Base-by-base conservation (phyloP, 495 filamentous ascomycete genomes). In the Lophium mytilinum region DNA sequence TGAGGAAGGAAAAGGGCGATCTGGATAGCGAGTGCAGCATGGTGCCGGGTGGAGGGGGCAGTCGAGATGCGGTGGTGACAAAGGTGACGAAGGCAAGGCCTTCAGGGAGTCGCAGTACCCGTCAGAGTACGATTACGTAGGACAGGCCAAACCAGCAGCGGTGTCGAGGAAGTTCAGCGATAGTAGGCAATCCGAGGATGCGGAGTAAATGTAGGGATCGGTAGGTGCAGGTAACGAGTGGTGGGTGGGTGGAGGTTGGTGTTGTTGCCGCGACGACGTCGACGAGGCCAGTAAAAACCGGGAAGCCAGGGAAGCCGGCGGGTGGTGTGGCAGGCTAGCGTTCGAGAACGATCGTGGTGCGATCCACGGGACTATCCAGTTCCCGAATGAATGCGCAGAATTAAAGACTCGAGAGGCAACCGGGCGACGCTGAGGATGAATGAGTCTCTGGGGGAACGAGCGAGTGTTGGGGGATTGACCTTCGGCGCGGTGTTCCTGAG, bases 1-100 rank as follows among this genome's bases (percentile, higher is more conserved):
- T 47, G 5, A 58, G 53, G 35, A 63, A 48, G 21, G 65, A 54
- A 41, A 65, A 50, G 18, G 57, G 42, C 42, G 51, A 48, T 45
- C 34, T 57, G 49, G 50, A 52, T 53, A 62, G 40, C 55, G 57
- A 66, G 56, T 36, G 46, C 3, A 64, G 53, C 67, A 69, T 69
- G 35, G 21, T 60, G 58, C 53, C 46, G 21, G 46, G n/a, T 4
- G n/a, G 36, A 21, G 5, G 37, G n/a, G 8, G 36, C 1, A 37
- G 45, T 48, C 15, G 45, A 48, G 11, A n/a, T 40, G 17, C 6
- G 35, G 34, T 49, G 39, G 43, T 39, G 17, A 43, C 14, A n/a
- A 36, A 34, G 15, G 49, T 37, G 52, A 21, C 18, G 45, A 55
- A 55, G 50, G 59, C 49, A 50, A 15, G 9, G 55, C 49, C 53